Evolutionary conservation across 2,329 filamentous ascomycete genomes (phyloP), one percentile per base, ranked within the genome.

Genomic region (Aspergillus hiratsukae): DNA sequence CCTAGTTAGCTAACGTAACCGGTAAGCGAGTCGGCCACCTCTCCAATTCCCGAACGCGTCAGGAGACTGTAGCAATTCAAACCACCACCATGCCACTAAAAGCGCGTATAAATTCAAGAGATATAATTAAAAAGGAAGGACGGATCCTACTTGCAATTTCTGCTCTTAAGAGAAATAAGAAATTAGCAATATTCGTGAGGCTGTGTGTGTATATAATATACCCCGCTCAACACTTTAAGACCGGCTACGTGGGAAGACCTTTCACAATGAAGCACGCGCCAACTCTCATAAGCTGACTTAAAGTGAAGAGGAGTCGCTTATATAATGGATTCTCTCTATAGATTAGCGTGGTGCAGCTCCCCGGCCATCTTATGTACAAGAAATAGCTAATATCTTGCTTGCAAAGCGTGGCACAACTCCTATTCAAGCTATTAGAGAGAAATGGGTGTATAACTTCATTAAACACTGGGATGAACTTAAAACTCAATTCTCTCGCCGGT

Each of bases 371-470:
- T 8, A 48, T 7, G 21, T 57, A 25, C 21, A 21, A 53, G 40
- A 53, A 31, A 57, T 57, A 10, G 51, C 48, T 6, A 35, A 28
- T 50, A 50, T 57, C 27, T 31, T 57, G 11, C 28, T 54, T 3
- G 11, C 25, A 31, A 48, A 54, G 14, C 28, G 21, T 19, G 28
- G 48, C 19, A 1, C 21, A 49, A 41, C 23, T 23, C 11, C 11
- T 37, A 49, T 21, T 19, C 14, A 41, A n/a, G 8, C n/a, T 17
- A 4, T 41, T 41, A 10, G 37, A 17, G n/a, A 41, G 37, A 41
- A 41, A 45, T 58, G 21, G 49, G 49, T 55, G 1, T 50, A 37
- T 25, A 58, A 58, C 19, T 58, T 58, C n/a, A 48, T 55, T 37
- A 40, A 52, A 25, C 43, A 27, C 0, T 31, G 50, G 48, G 6